phyloP scores from a whole-genome alignment of 495 filamentous ascomycete genomes.

The Lasiosphaeris hirsuta region DNA sequence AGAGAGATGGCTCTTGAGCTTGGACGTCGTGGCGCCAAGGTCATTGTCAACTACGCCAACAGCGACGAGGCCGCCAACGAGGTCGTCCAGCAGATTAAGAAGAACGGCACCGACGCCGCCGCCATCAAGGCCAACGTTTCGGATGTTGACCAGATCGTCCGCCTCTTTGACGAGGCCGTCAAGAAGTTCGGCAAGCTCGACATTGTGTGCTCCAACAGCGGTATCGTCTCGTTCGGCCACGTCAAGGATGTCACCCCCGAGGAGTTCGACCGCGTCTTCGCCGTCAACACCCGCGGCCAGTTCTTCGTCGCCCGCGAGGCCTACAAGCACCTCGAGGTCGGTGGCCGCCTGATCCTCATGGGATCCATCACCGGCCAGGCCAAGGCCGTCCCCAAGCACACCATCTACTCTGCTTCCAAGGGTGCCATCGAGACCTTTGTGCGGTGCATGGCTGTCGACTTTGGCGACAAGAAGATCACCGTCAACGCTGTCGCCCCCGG shows the following conservation, averaged over 20 bases:
- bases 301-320: conserved; percentile 77
- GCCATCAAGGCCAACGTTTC: conserved; percentile 74
- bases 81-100: conserved; percentile 59
- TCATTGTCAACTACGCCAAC: conserved; percentile 76
- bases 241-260: conserved; percentile 70
- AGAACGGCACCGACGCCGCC: conserved; percentile 53
- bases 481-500: conserved; percentile 66
- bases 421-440: conserved; percentile 39
- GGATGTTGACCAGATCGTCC: conserved; percentile 59
- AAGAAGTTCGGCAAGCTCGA: conserved; percentile 61
- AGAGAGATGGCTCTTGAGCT: conserved; percentile 74
- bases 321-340: conserved; percentile 57
- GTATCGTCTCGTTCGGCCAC: conserved; percentile 60
- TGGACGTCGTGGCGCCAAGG: conserved; percentile 66
- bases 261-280: conserved; percentile 75
- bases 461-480: conserved; percentile 49
- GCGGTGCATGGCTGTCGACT: conserved; percentile 37
- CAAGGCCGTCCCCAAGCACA: conserved; percentile 60
- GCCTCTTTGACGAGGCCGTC: conserved; percentile 53
- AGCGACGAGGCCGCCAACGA: conserved; percentile 58
- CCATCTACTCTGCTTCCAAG: conserved; percentile 49
- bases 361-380: conserved; percentile 63
- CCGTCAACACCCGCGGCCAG: conserved; percentile 73
- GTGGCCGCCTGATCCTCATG: conserved; percentile 61
- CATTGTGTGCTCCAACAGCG: conserved; percentile 69